Percentiles rank a stretch among this genome's conserved stretches.
phyloP scores from a whole-genome alignment of 331 rosid genomes.

The Malus hybrid region DNA sequence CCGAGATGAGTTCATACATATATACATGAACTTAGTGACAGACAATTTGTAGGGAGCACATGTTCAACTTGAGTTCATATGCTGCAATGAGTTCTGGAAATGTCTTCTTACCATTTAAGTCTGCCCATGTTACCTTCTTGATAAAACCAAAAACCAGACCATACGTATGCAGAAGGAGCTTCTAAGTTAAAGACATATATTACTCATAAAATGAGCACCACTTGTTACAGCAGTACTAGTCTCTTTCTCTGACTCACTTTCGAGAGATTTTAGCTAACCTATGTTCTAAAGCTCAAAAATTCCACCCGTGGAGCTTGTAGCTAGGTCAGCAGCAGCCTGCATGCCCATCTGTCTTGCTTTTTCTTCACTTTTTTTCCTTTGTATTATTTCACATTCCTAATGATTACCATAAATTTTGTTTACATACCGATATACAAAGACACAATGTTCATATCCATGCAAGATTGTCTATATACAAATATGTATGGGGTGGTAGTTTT shows the following conservation, averaged over 20 bases:
- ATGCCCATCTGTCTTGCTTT: constrained; percentile 18
- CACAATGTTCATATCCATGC: neutral
- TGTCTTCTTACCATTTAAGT: constrained; percentile 19
- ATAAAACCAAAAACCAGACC: constrained; percentile 13
- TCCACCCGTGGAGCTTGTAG: neutral
- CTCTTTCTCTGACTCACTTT: constrained; percentile 2
- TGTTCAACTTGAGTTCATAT: constrained; percentile 4
- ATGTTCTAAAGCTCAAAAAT: constrained; percentile 23
- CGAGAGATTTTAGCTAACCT: constrained; percentile 8
- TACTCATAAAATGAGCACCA: neutral
- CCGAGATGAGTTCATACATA: neutral
- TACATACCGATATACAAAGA: neutral
- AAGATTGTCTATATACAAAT: neutral
- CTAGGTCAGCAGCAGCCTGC: constrained; percentile 3
- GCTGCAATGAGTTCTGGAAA: constrained; percentile 11
- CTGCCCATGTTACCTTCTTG: constrained; percentile 33
- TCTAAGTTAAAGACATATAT: constrained; percentile 4
- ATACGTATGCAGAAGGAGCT: neutral
- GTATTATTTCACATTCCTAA: neutral
- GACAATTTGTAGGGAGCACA: neutral
- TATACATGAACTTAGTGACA: neutral
- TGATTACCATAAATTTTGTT: neutral
- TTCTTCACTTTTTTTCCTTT: neutral
- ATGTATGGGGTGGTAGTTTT: too few relatives aligned
- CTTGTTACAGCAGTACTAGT: constrained; percentile 6